Evolutionary conservation across 768 basidiomycete genomes (phyloP), one percentile per base, ranked within the genome.

Genomic region (Leccinum barrowsii): DNA sequence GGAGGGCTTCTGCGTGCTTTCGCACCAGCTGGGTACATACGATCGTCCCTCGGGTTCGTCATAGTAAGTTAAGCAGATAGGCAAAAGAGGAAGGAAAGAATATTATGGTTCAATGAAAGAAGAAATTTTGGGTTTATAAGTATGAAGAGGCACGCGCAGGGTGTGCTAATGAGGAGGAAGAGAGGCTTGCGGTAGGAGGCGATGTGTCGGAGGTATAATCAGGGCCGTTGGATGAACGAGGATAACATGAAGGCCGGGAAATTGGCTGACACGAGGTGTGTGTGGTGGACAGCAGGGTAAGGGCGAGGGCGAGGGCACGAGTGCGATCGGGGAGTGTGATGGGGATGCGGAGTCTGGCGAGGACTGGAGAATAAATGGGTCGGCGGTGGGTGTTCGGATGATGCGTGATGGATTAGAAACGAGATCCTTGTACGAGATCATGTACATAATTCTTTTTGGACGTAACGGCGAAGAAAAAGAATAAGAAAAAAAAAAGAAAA

Each of bases 41-140:
- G 85, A 77, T 87, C 86, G 75, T 87, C 85, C 75, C 79, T 82
- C 73, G 82, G 82, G 77, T 77, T 82, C 75, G 87, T 84, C 86
- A 85, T 89, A 79, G 82, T 70, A 76, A 76, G 71, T 73, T 74
- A 75, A 77, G 75, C 71, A 78, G 79, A 79, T 81, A 82, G 81
- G 78, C 80, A 79, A 79, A 83, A 79, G 75, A 75, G 77, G 74
- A 72, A 75, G 72, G 68, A 74, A 75, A 72, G 70, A 72, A 74
- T 69, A 72, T 71, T 73, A 75, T 70, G 73, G 72, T 68, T 74
- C 70, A 74, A 73, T 72, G 72, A 76, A 77, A 74, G 76, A 73
- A 75, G 78, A 72, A 75, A 80, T 78, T 81, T 83, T 80, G 78
- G 80, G 78, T 73, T 72, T 80, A 77, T 74, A 73, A 75, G 74